phyloP scores from a whole-genome alignment of 2,329 filamentous ascomycete species.

The Eurotiales sp. region DNA sequence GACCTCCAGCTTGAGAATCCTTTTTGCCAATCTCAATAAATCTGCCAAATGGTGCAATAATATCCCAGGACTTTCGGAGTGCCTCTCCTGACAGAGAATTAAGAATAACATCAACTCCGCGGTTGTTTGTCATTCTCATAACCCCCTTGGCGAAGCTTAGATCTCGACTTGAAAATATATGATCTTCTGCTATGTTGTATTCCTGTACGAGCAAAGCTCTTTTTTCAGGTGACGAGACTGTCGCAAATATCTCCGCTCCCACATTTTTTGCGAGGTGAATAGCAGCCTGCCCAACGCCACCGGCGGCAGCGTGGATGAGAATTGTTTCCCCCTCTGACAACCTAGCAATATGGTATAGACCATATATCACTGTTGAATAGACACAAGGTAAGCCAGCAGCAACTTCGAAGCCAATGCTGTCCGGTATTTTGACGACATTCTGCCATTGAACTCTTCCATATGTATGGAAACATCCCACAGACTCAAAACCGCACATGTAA shows the following conservation, averaged over 20 bases:
- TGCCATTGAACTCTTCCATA: constrained; percentile 14
- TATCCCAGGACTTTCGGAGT: constrained; percentile 18
- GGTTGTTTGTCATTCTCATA: constrained; percentile 19
- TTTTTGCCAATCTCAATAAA: constrained; percentile 22
- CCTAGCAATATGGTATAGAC: constrained; percentile 19
- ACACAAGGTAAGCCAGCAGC: constrained; percentile 21
- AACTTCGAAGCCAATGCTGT: constrained; percentile 18
- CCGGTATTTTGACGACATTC: constrained; percentile 17
- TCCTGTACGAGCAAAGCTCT: constrained; percentile 19
- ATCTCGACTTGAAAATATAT: constrained; percentile 22
- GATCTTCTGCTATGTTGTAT: constrained; percentile 21
- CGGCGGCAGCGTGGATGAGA: constrained; percentile 24
- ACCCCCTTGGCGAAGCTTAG: constrained; percentile 20
- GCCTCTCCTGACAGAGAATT: constrained; percentile 18
- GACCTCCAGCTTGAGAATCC: constrained; percentile 14
- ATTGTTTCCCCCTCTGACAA: constrained; percentile 18
- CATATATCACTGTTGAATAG: constrained; percentile 20
- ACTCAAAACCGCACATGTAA: constrained; percentile 14
- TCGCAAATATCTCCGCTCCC: constrained; percentile 24
- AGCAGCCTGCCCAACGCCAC: constrained; percentile 24
- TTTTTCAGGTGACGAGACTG: constrained; percentile 21
- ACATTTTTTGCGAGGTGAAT: constrained; percentile 20
- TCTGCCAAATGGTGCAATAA: constrained; percentile 19
- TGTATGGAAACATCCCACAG: constrained; percentile 17
- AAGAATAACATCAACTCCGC: constrained; percentile 20